phyloP scores from a whole-genome alignment of 257 asterid genomes.

The Lithospermum erythrorhizon region DNA sequence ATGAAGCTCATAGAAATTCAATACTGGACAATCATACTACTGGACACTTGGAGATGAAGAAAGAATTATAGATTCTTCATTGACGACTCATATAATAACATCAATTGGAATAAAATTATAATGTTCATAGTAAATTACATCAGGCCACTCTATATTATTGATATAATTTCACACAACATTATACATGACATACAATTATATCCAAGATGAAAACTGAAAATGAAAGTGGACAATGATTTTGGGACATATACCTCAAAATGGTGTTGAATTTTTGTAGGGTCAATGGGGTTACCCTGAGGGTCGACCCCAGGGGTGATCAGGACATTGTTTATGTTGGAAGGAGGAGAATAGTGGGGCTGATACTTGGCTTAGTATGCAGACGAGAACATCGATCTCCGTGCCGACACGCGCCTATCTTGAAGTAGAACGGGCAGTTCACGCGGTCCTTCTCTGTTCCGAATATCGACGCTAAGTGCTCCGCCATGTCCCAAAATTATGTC shows the following conservation, averaged over 20 bases:
- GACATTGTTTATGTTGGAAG: conserved; percentile 90
- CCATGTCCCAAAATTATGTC: conserved; percentile 25
- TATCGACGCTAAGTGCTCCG: conserved; percentile 86
- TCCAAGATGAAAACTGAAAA: too few relatives aligned
- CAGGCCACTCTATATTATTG: too few relatives aligned
- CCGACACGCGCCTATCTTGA: conserved; percentile 94
- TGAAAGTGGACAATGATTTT: too few relatives aligned
- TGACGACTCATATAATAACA: too few relatives aligned
- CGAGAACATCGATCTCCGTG: conserved; percentile 98
- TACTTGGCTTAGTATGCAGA: conserved; percentile 87
- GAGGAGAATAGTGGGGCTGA: conserved; percentile 79
- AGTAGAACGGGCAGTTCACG: conserved; percentile 92
- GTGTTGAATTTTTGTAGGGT: conserved; percentile 67
- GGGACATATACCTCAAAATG: conserved; percentile 62
- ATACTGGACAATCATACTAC: too few relatives aligned
- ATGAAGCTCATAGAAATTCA: too few relatives aligned
- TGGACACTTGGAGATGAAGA: too few relatives aligned
- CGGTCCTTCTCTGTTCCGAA: conserved; percentile 89
- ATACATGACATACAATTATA: too few relatives aligned
- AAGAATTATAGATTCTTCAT: too few relatives aligned
- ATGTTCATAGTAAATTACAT: too few relatives aligned
- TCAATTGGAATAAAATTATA: too few relatives aligned
- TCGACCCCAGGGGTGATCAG: conserved; percentile 98
- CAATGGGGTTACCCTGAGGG: conserved; percentile 69
- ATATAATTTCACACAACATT: too few relatives aligned